phyloP scores from a whole-genome alignment of 805 yeast genomes.

The Saturnispora galanensis region DNA sequence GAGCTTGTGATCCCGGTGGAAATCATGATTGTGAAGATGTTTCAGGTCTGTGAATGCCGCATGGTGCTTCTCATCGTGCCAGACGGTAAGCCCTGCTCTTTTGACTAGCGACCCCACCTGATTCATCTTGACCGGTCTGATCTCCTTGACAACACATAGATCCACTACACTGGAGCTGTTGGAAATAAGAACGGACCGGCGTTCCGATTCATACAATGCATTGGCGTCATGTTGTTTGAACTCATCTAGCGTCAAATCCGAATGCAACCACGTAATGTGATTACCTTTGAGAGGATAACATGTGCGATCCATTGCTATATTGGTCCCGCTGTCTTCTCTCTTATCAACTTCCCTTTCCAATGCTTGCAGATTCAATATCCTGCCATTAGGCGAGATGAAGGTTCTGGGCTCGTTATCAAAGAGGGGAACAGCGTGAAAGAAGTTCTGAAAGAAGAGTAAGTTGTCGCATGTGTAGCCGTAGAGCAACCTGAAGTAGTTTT shows the following conservation, averaged over 20 bases:
- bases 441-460: constrained; percentile 47
- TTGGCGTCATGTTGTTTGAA: constrained; percentile 40
- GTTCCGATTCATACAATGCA: constrained; percentile 57
- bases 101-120: constrained; percentile 22
- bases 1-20: neutral
- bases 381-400: constrained; percentile 28
- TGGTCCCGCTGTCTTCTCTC: constrained; percentile 18
- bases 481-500: constrained; percentile 39
- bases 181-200: constrained; percentile 46
- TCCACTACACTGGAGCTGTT: constrained; percentile 57
- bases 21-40: neutral
- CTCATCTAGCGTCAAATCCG: constrained; percentile 27
- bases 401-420: constrained; percentile 15
- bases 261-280: constrained; percentile 56
- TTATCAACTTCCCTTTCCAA: constrained; percentile 13
- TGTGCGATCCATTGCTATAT: constrained; percentile 32
- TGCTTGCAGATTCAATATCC: constrained; percentile 20
- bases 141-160: constrained; percentile 36
- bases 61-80: constrained; percentile 16
- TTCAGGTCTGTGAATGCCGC: neutral
- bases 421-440: constrained; percentile 54
- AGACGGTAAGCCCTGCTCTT: constrained; percentile 23
- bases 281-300: constrained; percentile 46
- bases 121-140: constrained; percentile 26
- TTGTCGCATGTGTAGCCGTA: constrained; percentile 59